Conservation (phyloP, 345 rosid genomes). For the Salix exigua region DNA sequence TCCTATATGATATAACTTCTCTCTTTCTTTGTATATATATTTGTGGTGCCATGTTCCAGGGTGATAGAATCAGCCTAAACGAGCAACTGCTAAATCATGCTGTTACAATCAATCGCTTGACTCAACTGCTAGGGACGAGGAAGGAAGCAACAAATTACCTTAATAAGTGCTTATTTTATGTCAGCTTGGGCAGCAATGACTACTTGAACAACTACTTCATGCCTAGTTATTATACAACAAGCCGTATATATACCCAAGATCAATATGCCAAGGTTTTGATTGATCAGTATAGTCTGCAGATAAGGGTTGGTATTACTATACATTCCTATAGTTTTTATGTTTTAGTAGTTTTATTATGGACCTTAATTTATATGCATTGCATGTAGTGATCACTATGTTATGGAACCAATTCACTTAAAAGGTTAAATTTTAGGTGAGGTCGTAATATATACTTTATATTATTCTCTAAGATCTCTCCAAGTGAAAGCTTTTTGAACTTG, state of each 20-base stretch:
- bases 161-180: conserved; percentile 16
- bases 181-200: conserved; percentile 16
- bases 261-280: conserved; percentile 11
- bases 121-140: background rate
- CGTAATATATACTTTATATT: too few relatives aligned
- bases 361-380: too few relatives aligned
- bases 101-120: background rate
- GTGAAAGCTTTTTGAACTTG: too few relatives aligned
- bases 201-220: conserved; percentile 20
- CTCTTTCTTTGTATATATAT: too few relatives aligned
- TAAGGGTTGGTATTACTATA: background rate
- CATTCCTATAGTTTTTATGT: too few relatives aligned
- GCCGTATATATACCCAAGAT: conserved; percentile 2
- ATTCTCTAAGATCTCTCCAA: too few relatives aligned
- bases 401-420: too few relatives aligned
- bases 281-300: conserved; percentile 5
- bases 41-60: background rate
- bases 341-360: too few relatives aligned
- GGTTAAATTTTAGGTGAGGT: too few relatives aligned
- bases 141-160: background rate
- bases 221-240: background rate
- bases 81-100: conserved; percentile 6
- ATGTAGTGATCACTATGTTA: too few relatives aligned
- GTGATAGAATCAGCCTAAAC: background rate
- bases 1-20: too few relatives aligned